These are phyloP conservation scores for Alternaria ventricosa DNA, from an alignment of 2,329 filamentous ascomycete genomes.

Conservation along the genomic window DNA sequence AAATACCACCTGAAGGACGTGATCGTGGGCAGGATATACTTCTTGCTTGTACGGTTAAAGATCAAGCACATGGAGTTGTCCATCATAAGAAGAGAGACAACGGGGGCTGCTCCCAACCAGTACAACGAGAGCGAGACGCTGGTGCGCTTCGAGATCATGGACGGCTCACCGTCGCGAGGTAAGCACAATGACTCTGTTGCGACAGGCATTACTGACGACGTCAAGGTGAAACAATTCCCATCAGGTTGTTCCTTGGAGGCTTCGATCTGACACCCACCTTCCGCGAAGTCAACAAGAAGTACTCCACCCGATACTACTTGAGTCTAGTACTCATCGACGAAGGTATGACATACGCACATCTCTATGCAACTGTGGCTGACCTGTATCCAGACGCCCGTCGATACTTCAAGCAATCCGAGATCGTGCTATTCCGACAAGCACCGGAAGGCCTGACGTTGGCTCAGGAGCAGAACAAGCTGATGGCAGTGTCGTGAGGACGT, in stretches of 20 bases:
- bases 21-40: slow-evolving; percentile 98
- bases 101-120: slow-evolving; percentile 94
- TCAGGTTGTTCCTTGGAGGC: slow-evolving; percentile 93
- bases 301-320: slow-evolving; percentile 96
- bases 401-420: slow-evolving; percentile 99
- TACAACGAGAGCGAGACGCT: slow-evolving; percentile 99
- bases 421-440: slow-evolving; percentile 88
- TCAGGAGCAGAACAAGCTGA: slow-evolving; percentile 55
- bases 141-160: slow-evolving; percentile 99
- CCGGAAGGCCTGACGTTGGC: slow-evolving; percentile 58
- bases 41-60: slow-evolving; percentile 93
- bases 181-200: slow-evolving; percentile 45
- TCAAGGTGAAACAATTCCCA: slow-evolving; percentile 86
- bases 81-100: slow-evolving; percentile 96
- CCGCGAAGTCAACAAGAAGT: slow-evolving; percentile 99
- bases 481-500: slow-evolving; percentile 43
- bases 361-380: slow-evolving; percentile 9
- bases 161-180: slow-evolving; percentile 95
- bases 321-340: slow-evolving; percentile 95
- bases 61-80: slow-evolving; percentile 99
- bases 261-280: slow-evolving; percentile 98
- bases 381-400: slow-evolving; percentile 78
- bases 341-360: slow-evolving; percentile 58
- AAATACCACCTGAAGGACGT: slow-evolving; percentile 99
- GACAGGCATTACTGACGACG: slow-evolving; percentile 25